Conservation (phyloP, 352 stramenopile genomes). For the Phytophthora syringae region DNA sequence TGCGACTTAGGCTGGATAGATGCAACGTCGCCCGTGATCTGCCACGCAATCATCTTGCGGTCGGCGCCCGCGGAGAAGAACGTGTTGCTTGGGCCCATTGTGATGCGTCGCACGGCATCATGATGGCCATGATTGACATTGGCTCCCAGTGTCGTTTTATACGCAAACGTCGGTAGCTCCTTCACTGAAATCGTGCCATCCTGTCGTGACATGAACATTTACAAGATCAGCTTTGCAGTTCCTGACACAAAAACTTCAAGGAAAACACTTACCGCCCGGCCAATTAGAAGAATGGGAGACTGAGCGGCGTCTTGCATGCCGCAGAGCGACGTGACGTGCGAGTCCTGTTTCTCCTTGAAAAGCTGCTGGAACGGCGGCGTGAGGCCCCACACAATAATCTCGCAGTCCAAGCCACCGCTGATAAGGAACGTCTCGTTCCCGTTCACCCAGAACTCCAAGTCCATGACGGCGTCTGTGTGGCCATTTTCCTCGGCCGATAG, state of each 20-base stretch:
- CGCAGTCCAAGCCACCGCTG: constrained; percentile 76
- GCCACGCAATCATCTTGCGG: constrained; percentile 86
- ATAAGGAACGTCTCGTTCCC: constrained; percentile 88
- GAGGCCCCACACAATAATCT: constrained; percentile 88
- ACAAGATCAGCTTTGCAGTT: constrained; percentile 10
- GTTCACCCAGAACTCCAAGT: constrained; percentile 90
- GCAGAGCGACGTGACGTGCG: constrained; percentile 77
- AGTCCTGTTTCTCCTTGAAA: constrained; percentile 85
- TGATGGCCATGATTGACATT: constrained; percentile 72
- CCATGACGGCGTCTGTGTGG: constrained; percentile 86
- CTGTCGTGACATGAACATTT: constrained; percentile 34
- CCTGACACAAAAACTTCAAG: neutral
- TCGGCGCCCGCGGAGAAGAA: constrained; percentile 86
- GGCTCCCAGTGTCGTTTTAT: constrained; percentile 78
- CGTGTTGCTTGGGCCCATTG: constrained; percentile 75
- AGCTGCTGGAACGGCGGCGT: constrained; percentile 78
- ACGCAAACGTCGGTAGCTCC: constrained; percentile 84
- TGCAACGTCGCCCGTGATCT: constrained; percentile 79
- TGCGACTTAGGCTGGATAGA: constrained; percentile 67
- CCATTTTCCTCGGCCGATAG: constrained; percentile 70
- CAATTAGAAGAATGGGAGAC: constrained; percentile 77
- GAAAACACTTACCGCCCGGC: constrained; percentile 59
- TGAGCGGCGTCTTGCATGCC: constrained; percentile 70
- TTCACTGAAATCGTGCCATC: constrained; percentile 85
- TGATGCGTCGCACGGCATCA: constrained; percentile 81